Percentiles rank a stretch among this genome's conserved stretches.
Evolutionary conservation across 1,284 basidiomycete species (phyloP).

Genomic region (Exobasidium cylindrosporum): DNA sequence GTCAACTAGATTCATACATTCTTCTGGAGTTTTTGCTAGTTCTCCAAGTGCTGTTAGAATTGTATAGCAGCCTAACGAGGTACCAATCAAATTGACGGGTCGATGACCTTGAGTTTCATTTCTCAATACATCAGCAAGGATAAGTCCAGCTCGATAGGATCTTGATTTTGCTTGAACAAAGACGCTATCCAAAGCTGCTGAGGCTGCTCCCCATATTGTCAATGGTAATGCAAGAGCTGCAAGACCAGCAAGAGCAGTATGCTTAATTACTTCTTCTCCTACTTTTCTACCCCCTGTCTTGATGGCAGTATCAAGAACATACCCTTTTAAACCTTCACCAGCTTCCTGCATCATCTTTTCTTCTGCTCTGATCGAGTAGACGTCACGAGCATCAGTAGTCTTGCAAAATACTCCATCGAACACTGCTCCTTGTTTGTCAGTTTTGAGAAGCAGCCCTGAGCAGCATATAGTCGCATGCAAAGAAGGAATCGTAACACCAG

Average conservation of each 20-base stretch:
- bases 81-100: slow-evolving; percentile 61
- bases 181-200: slow-evolving; percentile 54
- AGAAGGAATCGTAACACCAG: slow-evolving; percentile 38
- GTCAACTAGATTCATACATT: slow-evolving; percentile 58
- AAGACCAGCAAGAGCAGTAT: slow-evolving; percentile 61
- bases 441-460: slow-evolving; percentile 37
- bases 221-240: slow-evolving; percentile 61
- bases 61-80: slow-evolving; percentile 61
- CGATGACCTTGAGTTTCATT: slow-evolving; percentile 62
- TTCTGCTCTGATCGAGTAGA: slow-evolving; percentile 40
- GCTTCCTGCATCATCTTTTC: slow-evolving; percentile 38
- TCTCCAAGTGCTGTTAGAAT: slow-evolving; percentile 60
- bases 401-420: slow-evolving; percentile 30
- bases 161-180: slow-evolving; percentile 54
- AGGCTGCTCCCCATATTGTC: slow-evolving; percentile 54
- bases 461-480: slow-evolving; percentile 46
- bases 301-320: slow-evolving; percentile 36
- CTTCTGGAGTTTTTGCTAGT: slow-evolving; percentile 51
- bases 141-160: slow-evolving; percentile 56
- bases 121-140: slow-evolving; percentile 62
- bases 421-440: slow-evolving; percentile 27
- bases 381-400: slow-evolving; percentile 36
- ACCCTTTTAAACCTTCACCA: slow-evolving; percentile 32
- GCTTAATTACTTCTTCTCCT: slow-evolving; percentile 59
- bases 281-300: slow-evolving; percentile 34